These are phyloP conservation scores for Aquilaria yunnanensis DNA, from an alignment of 345 rosid species.

Conservation along the genomic window DNA sequence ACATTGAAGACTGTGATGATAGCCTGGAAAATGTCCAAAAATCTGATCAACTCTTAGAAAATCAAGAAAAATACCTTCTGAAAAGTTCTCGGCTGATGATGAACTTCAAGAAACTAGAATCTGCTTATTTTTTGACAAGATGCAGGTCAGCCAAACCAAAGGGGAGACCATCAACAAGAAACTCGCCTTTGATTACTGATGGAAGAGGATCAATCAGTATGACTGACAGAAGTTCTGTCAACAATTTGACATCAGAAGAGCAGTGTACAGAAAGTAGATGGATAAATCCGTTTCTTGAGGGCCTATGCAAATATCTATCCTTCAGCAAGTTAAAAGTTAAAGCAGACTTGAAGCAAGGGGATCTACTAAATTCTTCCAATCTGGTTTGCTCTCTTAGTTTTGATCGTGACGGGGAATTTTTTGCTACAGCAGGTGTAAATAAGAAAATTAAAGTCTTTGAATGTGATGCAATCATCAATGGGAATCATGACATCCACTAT, in stretches of 20 bases:
- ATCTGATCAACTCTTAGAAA: slow-evolving; percentile 30
- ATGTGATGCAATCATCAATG: slow-evolving; percentile 56
- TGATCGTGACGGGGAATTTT: slow-evolving; percentile 88
- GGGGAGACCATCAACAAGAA: slow-evolving; percentile 41
- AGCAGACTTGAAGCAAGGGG: slow-evolving; percentile 92
- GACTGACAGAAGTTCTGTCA: slow-evolving; percentile 78
- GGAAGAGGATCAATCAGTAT: slow-evolving; percentile 65
- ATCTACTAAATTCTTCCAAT: slow-evolving; percentile 79
- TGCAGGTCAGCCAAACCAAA: slow-evolving; percentile 46
- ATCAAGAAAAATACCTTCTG: slow-evolving; percentile 47
- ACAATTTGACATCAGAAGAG: slow-evolving; percentile 46
- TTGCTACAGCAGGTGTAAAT: slow-evolving; percentile 95
- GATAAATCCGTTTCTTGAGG: slow-evolving; percentile 95
- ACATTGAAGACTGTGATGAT: slow-evolving; percentile 41
- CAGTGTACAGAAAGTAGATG: slow-evolving; percentile 55
- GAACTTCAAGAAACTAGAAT: slow-evolving; percentile 86
- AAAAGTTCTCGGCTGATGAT: slow-evolving; percentile 73
- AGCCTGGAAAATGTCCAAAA: slow-evolving; percentile 33
- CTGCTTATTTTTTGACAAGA: slow-evolving; percentile 82
- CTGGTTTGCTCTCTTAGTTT: slow-evolving; percentile 83
- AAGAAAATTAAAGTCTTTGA: slow-evolving; percentile 95
- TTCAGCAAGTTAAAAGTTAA: slow-evolving; percentile 77
- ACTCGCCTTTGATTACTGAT: slow-evolving; percentile 59
- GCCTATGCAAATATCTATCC: slow-evolving; percentile 83
- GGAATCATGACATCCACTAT: slow-evolving; percentile 74